Conservation (phyloP, 2,329 filamentous ascomycete genomes). For the Diaporthe helianthi region DNA sequence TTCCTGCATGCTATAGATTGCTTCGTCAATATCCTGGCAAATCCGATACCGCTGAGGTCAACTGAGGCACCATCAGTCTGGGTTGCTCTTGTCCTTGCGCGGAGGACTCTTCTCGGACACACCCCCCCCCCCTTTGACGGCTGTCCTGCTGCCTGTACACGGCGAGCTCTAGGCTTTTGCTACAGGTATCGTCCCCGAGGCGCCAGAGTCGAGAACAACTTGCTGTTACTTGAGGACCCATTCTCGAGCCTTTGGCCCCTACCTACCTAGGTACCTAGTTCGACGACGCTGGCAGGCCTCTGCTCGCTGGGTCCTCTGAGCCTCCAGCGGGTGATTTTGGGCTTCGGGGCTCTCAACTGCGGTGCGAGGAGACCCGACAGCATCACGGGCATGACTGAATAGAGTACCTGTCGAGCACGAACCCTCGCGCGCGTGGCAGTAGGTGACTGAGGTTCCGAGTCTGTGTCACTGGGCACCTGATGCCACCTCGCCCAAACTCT, state of each 20-base stretch:
- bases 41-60: slow-evolving; percentile 9
- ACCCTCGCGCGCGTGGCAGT: neutral
- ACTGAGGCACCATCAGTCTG: neutral
- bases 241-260: neutral
- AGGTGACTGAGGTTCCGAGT: slow-evolving; percentile 5
- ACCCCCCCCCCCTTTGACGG: neutral
- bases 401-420: neutral
- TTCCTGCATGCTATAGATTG: slow-evolving; percentile 24
- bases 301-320: neutral
- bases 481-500: slow-evolving; percentile 16
- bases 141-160: neutral
- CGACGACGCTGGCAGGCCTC: neutral
- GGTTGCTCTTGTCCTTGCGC: neutral
- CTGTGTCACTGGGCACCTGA: slow-evolving; percentile 8
- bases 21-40: slow-evolving; percentile 26
- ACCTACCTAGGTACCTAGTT: too few relatives aligned
- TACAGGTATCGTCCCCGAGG: neutral
- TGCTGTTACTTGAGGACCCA: neutral
- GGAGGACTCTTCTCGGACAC: neutral
- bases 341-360: neutral
- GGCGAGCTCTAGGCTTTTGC: neutral
- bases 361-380: neutral
- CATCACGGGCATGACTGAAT: neutral
- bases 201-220: neutral
- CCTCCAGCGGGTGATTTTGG: neutral